These are phyloP conservation scores for Cercophora scortea DNA, from an alignment of 495 filamentous ascomycete genomes.

Conservation along the genomic window DNA sequence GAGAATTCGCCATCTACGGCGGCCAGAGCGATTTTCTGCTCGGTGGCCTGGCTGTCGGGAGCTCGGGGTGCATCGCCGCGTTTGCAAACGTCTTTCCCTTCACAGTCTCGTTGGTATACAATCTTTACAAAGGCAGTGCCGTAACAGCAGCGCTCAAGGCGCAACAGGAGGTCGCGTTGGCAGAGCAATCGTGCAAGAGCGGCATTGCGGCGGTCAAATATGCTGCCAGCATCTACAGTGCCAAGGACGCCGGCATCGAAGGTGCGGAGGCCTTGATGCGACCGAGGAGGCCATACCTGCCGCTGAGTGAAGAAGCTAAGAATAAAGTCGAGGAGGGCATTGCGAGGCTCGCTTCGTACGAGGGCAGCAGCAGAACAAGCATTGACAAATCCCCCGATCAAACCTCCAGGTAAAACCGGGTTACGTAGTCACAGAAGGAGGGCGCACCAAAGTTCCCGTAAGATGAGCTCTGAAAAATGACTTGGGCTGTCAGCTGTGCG, in stretches of 20 bases:
- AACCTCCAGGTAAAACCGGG: too few species aligned
- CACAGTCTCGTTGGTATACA: slow-evolving; percentile 45
- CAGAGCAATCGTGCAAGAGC: slow-evolving; percentile 48
- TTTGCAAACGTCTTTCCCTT: slow-evolving; percentile 61
- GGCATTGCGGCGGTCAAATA: slow-evolving; percentile 62
- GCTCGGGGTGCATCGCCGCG: slow-evolving; percentile 57
- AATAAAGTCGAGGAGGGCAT: slow-evolving; percentile 30
- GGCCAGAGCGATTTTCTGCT: slow-evolving; percentile 66
- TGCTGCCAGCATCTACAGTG: slow-evolving; percentile 49
- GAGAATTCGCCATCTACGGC: slow-evolving; percentile 57
- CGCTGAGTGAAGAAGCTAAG: slow-evolving; percentile 41
- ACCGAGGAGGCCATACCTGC: slow-evolving; percentile 52
- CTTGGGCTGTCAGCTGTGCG: too few species aligned
- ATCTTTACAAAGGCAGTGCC: slow-evolving; percentile 32
- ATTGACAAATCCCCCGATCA: too few species aligned
- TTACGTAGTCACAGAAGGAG: too few species aligned
- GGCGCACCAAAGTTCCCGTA: too few species aligned
- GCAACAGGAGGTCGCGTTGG: slow-evolving; percentile 41
- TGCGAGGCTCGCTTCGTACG: too few species aligned
- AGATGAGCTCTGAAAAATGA: too few species aligned
- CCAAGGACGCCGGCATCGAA: slow-evolving; percentile 48
- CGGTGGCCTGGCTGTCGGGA: slow-evolving; percentile 51
- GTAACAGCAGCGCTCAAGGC: slow-evolving; percentile 46
- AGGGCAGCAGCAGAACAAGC: too few species aligned
- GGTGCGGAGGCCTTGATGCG: slow-evolving; percentile 45